A percentile compares a stretch with the other conserved stretches of the same genome.
Evolutionary conservation across 345 rosid species (phyloP).

Genomic region (Odontarrhena argentea): DNA sequence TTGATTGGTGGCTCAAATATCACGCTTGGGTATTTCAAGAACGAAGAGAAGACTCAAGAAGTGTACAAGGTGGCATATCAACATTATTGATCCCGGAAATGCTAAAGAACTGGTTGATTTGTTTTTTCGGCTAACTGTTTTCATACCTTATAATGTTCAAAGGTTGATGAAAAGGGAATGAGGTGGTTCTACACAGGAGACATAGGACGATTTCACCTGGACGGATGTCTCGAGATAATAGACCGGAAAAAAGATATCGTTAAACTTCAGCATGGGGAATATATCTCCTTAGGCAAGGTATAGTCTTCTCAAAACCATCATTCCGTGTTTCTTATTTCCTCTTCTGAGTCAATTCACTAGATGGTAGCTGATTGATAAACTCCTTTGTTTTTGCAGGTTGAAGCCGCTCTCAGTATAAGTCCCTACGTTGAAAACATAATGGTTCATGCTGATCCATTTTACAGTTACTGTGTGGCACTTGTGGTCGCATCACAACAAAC

Average conservation of each 20-base stretch:
- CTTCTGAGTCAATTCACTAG: background rate
- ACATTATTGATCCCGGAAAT: conserved; percentile 1
- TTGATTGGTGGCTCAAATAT: conserved; percentile 93
- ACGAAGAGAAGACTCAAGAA: conserved; percentile 83
- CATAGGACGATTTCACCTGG: conserved; percentile 84
- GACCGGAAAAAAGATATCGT: conserved; percentile 97
- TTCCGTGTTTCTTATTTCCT: background rate
- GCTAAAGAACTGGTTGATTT: conserved; percentile 8
- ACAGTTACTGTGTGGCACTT: conserved; percentile 86
- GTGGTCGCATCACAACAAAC: conserved; percentile 72
- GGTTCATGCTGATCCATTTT: conserved; percentile 95
- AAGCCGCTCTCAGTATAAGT: conserved; percentile 75
- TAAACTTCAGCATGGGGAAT: conserved; percentile 98
- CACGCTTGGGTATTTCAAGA: conserved; percentile 88
- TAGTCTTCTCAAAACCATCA: conserved; percentile 10
- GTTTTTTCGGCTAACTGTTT: conserved; percentile 12
- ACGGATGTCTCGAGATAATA: conserved; percentile 97
- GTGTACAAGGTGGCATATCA: conserved; percentile 69
- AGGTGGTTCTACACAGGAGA: conserved; percentile 99
- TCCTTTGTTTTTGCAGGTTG: conserved; percentile 60
- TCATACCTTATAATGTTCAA: conserved; percentile 25
- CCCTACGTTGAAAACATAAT: conserved; percentile 79
- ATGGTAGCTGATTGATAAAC: conserved; percentile 26
- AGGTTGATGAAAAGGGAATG: conserved; percentile 96
- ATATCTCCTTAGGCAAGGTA: conserved; percentile 97